A percentile compares a stretch with the other conserved stretches of the same genome.
These are phyloP conservation scores for Trichoderma pleuroti DNA, from an alignment of 2,329 filamentous ascomycete genomes.

Conservation along the genomic window DNA sequence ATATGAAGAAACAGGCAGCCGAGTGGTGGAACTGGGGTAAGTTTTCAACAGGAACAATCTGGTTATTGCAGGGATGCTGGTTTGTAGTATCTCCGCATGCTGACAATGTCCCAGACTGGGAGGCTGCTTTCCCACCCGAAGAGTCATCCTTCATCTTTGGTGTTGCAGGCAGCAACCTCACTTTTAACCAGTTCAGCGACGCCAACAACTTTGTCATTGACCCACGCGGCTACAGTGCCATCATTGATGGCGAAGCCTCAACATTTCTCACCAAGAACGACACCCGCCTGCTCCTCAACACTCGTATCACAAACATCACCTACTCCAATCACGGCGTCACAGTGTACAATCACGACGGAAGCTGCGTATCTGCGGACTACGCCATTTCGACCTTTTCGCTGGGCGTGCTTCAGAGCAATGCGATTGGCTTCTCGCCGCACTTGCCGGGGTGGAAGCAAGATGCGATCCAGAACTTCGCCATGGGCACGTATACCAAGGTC, in stretches of 20 bases:
- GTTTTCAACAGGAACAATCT: not conserved
- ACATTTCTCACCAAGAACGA: conserved; percentile 57
- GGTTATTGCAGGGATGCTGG: too few relatives aligned
- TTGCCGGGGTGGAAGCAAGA: conserved; percentile 63
- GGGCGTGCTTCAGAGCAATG: conserved; percentile 62
- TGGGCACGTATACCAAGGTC: conserved; percentile 72
- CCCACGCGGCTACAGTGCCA: conserved; percentile 57
- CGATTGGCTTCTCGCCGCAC: conserved; percentile 54
- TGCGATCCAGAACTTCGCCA: conserved; percentile 61
- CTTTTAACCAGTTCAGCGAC: conserved; percentile 60
- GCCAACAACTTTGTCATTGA: conserved; percentile 61
- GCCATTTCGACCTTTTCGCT: conserved; percentile 66
- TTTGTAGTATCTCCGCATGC: not conserved
- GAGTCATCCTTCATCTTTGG: conserved; percentile 54
- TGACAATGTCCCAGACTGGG: conserved; percentile 43
- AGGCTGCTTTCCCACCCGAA: conserved; percentile 55
- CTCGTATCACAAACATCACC: conserved; percentile 51
- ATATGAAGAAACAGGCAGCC: conserved; percentile 54
- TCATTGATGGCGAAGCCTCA: conserved; percentile 54
- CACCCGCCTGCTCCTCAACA: conserved; percentile 54
- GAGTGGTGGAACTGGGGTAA: conserved; percentile 54
- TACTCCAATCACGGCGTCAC: conserved; percentile 53
- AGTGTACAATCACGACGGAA: conserved; percentile 50
- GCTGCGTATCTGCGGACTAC: conserved; percentile 56
- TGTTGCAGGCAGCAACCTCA: conserved; percentile 55